Evolutionary conservation across 164 flowering plant genomes (phyloP), one percentile per base, ranked within the genome.

Genomic region (Chimonanthus salicifolius): DNA sequence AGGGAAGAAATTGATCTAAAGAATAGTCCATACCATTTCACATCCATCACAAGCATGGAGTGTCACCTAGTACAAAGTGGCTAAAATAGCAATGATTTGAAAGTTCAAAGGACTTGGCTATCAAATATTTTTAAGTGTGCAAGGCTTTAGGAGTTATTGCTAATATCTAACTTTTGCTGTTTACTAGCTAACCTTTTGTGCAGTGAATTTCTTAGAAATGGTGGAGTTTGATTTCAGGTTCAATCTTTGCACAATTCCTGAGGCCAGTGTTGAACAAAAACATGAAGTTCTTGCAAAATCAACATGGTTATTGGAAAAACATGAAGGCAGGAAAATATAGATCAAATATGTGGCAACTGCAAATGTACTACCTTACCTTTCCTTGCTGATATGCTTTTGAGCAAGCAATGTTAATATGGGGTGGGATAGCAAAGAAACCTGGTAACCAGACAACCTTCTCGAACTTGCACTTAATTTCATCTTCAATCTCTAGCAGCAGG

Each of bases 351-450:
- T 49, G 4, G 1, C 68, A 43, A 10, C 46, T 4, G 58, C n/a
- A 54, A 9, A 9, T 51, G 46, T 47, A 68, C 47, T 33, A 8
- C 77, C 49, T 81, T 78, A 94, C 99, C 89, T 87, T 88, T 70
- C 96, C 99, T 78, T 87, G 77, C 43, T 74, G 82, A 74, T 94
- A 94, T 13, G 87, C 82, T 62, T 82, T 84, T 3, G 93, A 85
- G 68, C 74, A 75, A 47, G 98, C 96, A 75, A 95, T 92, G 49
- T 87, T 88, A 75, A 87, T 67, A 73, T 86, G 78, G 47, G 89
- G 83, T 0, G 94, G 89, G 67, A 95, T 85, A 48, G 89, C 81
- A 79, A 82, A 90, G 77, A 95, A 92, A 5, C 84, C 82, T 4
- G 86, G 86, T 60, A 95, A 77, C 96, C 98, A 95, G 60, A 45